These are phyloP conservation scores for Tricholoma hemisulphureum DNA, from an alignment of 768 basidiomycete species.

Conservation along the genomic window DNA sequence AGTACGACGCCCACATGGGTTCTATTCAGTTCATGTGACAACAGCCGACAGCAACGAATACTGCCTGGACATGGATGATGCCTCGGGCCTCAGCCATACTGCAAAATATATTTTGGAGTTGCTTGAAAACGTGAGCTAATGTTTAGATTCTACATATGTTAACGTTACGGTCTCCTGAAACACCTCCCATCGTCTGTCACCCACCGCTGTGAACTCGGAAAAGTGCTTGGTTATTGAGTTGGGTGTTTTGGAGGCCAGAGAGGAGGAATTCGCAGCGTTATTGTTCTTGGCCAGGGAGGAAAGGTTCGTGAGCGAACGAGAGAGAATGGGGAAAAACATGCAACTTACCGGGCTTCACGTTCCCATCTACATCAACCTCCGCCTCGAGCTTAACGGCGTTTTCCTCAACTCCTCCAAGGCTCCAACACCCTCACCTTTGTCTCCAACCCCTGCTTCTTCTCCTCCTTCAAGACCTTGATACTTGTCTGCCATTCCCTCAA, in stretches of 20 bases:
- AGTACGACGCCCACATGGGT: background rate
- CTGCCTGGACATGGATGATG: background rate
- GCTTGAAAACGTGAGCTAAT: background rate
- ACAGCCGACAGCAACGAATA: background rate
- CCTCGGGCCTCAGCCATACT: background rate
- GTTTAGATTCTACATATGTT: too few relatives aligned
- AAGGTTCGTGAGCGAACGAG: background rate
- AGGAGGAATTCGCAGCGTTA: background rate
- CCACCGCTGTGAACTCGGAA: background rate
- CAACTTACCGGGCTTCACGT: background rate
- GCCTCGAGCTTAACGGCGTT: background rate
- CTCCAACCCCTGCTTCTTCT: conserved; percentile 26
- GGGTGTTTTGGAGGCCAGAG: background rate
- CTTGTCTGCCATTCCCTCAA: conserved; percentile 56
- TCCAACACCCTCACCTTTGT: background rate
- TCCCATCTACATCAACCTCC: background rate
- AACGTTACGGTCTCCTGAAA: too few relatives aligned
- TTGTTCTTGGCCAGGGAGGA: background rate
- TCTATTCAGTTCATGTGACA: background rate
- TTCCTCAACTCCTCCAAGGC: background rate
- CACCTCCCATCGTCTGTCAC: too few relatives aligned
- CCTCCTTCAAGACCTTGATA: conserved; percentile 70
- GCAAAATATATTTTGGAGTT: background rate
- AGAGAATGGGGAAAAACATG: too few relatives aligned
- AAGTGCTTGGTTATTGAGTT: background rate